Evolutionary conservation across 2,329 filamentous ascomycete genomes (phyloP).

Genomic region (Ophiostoma sp.): DNA sequence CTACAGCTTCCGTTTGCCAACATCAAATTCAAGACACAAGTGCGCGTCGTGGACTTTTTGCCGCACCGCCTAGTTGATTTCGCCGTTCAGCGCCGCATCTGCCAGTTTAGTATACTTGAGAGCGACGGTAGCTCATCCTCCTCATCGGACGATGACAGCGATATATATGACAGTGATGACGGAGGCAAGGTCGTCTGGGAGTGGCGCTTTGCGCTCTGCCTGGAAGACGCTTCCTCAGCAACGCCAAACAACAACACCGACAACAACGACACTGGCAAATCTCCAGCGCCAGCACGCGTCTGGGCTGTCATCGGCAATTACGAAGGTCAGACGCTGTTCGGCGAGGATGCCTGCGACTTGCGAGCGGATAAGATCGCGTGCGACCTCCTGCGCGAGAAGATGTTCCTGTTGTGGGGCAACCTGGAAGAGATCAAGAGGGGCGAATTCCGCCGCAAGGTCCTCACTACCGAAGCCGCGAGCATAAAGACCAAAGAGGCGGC

Average conservation of each 20-base stretch:
- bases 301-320: conserved; percentile 68
- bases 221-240: conserved; percentile 69
- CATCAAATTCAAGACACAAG: conserved; percentile 65
- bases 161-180: conserved; percentile 30
- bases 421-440: conserved; percentile 72
- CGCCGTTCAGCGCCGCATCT: conserved; percentile 48
- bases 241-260: conserved; percentile 28
- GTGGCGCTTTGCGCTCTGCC: conserved; percentile 78
- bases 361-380: conserved; percentile 52
- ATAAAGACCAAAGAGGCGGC: conserved; percentile 48
- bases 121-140: conserved; percentile 24
- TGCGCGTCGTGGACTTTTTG: conserved; percentile 80
- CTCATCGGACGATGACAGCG: conserved; percentile 23
- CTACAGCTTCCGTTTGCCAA: conserved; percentile 71
- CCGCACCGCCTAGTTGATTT: conserved; percentile 73
- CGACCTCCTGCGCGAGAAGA: conserved; percentile 60
- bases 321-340: conserved; percentile 51
- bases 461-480: conserved; percentile 39
- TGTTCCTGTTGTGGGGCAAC: conserved; percentile 84
- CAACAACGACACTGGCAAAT: background rate
- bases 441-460: conserved; percentile 36
- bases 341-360: conserved; percentile 56
- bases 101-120: conserved; percentile 43
- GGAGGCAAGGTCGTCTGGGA: conserved; percentile 59
- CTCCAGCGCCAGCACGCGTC: conserved; percentile 49